Percentiles rank a stretch among this genome's conserved stretches.
These are phyloP conservation scores for Climacium dendroides DNA, from an alignment of 225 moss, liverwort and hornwort genomes.

Conservation along the genomic window DNA sequence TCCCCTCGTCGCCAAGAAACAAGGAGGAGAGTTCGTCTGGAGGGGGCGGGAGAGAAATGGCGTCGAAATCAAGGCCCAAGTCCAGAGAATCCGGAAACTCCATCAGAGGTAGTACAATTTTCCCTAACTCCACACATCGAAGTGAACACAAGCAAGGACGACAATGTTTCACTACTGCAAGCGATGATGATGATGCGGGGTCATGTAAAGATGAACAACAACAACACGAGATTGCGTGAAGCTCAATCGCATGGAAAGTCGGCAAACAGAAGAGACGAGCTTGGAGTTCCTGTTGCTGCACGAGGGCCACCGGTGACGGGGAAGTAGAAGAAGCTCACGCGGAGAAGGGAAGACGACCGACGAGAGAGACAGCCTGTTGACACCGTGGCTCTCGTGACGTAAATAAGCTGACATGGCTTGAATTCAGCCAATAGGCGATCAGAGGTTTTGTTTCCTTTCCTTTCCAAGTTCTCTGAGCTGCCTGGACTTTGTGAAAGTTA, in stretches of 20 bases:
- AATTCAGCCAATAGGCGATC: background rate
- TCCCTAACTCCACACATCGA: background rate
- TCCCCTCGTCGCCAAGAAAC: background rate
- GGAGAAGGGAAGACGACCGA: background rate
- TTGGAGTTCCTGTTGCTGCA: background rate
- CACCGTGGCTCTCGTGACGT: background rate
- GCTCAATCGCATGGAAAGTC: background rate
- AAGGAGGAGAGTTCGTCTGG: background rate
- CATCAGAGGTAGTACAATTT: background rate
- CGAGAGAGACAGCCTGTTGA: background rate
- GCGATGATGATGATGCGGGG: too few species aligned
- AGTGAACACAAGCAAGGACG: background rate
- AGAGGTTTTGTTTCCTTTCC: too few species aligned
- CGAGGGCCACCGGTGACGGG: too few species aligned
- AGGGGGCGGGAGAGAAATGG: background rate
- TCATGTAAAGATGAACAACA: background rate
- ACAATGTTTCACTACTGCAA: background rate
- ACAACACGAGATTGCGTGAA: background rate
- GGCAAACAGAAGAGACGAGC: background rate
- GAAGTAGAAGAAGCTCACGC: background rate
- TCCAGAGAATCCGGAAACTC: slow-evolving; percentile 9
- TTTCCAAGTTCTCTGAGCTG: too few species aligned
- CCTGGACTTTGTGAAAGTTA: too few species aligned
- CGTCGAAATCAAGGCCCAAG: background rate
- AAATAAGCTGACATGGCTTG: background rate